These are phyloP conservation scores for Mucor racemosus DNA, from an alignment of 371 early-diverging fungal species.

Conservation along the genomic window DNA sequence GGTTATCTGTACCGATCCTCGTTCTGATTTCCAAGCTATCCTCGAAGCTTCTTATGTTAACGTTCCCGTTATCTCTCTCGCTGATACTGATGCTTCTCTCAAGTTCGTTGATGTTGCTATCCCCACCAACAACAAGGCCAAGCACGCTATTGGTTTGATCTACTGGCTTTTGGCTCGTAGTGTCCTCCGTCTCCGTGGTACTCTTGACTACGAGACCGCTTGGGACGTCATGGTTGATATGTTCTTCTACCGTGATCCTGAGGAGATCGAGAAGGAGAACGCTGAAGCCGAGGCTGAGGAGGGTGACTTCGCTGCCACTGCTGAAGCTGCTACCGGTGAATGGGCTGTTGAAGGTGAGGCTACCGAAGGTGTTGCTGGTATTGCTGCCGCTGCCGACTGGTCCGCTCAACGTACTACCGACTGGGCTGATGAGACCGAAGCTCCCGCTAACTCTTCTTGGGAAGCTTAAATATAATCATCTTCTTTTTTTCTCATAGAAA, in stretches of 20 bases:
- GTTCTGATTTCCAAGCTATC: slow-evolving; percentile 98
- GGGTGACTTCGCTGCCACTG: slow-evolving; percentile 30
- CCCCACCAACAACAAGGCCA: slow-evolving; percentile 99
- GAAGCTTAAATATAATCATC: slow-evolving; percentile 33
- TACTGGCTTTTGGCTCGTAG: slow-evolving; percentile 98
- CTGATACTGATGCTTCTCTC: slow-evolving; percentile 97
- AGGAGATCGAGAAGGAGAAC: slow-evolving; percentile 85
- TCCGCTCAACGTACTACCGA: slow-evolving; percentile 32
- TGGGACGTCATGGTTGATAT: slow-evolving; percentile 98
- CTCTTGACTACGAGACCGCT: slow-evolving; percentile 78
- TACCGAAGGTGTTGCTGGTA: slow-evolving; percentile 43
- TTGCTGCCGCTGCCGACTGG: slow-evolving; percentile 46
- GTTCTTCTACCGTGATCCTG: slow-evolving; percentile 97
- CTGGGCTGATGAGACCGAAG: slow-evolving; percentile 43
- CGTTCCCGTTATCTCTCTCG: slow-evolving; percentile 99
- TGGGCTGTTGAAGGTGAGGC: slow-evolving; percentile 44
- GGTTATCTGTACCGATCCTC: slow-evolving; percentile 98
- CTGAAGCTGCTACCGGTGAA: slow-evolving; percentile 32
- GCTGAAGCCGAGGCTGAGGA: slow-evolving; percentile 36
- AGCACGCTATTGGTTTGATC: slow-evolving; percentile 97
- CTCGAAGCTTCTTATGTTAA: slow-evolving; percentile 99
- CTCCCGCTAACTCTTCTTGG: slow-evolving; percentile 39
- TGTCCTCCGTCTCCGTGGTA: slow-evolving; percentile 97
- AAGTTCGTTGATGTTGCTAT: slow-evolving; percentile 98
- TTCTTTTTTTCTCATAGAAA: slow-evolving; percentile 11